Percentiles rank a stretch among this genome's conserved stretches.
Conservation (phyloP, 1,284 basidiomycete genomes). For the Ceratobasidium sp. region DNA sequence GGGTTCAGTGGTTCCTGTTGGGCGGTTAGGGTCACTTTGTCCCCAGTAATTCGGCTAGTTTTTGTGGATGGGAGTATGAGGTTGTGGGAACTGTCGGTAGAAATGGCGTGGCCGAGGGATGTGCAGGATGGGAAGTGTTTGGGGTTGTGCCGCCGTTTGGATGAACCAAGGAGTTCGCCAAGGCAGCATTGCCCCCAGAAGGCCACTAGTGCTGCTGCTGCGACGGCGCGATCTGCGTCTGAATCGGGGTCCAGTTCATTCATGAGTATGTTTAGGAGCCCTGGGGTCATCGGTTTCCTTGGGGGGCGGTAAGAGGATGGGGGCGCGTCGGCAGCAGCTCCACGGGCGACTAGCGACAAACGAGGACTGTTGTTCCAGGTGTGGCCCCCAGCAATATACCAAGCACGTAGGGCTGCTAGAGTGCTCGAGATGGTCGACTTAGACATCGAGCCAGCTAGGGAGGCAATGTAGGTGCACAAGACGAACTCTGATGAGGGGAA, state of each 20-base stretch:
- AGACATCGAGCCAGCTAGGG: too few relatives aligned
- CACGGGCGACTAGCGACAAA: constrained; percentile 51
- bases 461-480: too few relatives aligned
- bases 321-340: constrained; percentile 50
- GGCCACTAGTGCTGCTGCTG: constrained; percentile 4
- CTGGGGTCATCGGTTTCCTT: neutral
- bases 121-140: neutral
- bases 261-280: too few relatives aligned
- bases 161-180: constrained; percentile 19
- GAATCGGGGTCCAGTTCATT: constrained; percentile 1
- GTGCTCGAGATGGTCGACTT: too few relatives aligned
- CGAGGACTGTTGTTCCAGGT: constrained; percentile 50
- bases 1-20: constrained; percentile 20
- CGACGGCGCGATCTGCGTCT: neutral
- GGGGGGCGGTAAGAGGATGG: constrained; percentile 33
- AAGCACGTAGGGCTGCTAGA: constrained; percentile 50
- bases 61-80: constrained; percentile 19
- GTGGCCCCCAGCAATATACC: constrained; percentile 50
- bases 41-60: neutral
- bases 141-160: neutral
- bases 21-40: neutral
- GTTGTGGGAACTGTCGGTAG: neutral
- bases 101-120: neutral
- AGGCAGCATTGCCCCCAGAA: constrained; percentile 41
- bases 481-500: too few relatives aligned